These are phyloP conservation scores for Garcia nutans DNA, from an alignment of 345 rosid genomes.

Conservation along the genomic window DNA sequence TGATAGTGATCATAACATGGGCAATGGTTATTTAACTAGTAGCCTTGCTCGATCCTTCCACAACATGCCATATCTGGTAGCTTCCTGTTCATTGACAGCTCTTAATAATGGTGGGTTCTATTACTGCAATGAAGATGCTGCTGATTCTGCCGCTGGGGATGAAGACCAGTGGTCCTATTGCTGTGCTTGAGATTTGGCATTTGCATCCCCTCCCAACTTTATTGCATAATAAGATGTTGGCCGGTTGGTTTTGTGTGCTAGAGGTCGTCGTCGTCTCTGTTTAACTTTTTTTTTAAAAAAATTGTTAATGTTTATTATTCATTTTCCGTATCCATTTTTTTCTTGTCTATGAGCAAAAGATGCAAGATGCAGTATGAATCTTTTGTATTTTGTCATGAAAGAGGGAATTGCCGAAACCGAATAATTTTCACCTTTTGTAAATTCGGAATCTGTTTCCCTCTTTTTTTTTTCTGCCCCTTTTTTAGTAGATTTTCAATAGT, in stretches of 20 bases:
- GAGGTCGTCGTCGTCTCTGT: conserved; percentile 28
- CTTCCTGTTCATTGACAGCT: conserved; percentile 68
- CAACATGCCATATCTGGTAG: conserved; percentile 84
- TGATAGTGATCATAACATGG: conserved; percentile 32
- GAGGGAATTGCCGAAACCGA: conserved; percentile 34
- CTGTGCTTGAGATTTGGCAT: conserved; percentile 48
- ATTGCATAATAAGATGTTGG: neutral
- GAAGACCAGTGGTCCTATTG: conserved; percentile 76
- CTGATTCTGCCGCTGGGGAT: conserved; percentile 38
- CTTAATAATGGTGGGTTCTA: conserved; percentile 55
- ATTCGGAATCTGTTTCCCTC: conserved; percentile 41
- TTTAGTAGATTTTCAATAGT: conserved; percentile 9
- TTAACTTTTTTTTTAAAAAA: conserved; percentile 1
- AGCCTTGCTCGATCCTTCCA: conserved; percentile 67
- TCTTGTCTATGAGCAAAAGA: conserved; percentile 10
- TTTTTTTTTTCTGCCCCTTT: neutral
- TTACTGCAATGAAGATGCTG: conserved; percentile 51
- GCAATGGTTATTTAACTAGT: conserved; percentile 42
- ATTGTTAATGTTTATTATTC: neutral
- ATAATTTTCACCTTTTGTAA: conserved; percentile 30
- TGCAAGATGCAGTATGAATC: conserved; percentile 16
- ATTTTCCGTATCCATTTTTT: conserved; percentile 1
- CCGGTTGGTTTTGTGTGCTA: conserved; percentile 13
- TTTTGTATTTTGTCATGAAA: conserved; percentile 30
- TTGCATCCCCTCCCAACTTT: neutral